Conservation (phyloP, 345 rosid species). For the Odontarrhena argentea region DNA sequence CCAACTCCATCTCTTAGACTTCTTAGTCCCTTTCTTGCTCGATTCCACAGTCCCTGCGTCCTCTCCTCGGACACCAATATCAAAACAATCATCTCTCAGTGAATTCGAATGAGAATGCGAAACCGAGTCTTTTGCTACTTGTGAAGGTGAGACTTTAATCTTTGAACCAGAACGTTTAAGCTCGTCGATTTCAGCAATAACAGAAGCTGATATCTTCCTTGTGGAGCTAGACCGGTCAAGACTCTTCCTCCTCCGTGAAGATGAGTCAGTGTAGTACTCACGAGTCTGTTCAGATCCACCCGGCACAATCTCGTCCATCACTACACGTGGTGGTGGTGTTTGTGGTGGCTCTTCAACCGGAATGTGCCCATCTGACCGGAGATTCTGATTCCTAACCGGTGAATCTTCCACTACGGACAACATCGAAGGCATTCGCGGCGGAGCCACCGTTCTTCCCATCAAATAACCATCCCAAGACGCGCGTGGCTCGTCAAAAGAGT, state of each 20-base stretch:
- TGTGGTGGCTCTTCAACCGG: constrained; percentile 61
- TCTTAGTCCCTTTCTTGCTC: constrained; percentile 60
- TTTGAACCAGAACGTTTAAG: constrained; percentile 58
- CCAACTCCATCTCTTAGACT: constrained; percentile 83
- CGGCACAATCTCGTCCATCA: constrained; percentile 58
- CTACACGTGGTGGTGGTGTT: constrained; percentile 38
- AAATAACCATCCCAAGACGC: constrained; percentile 95
- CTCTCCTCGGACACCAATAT: constrained; percentile 65
- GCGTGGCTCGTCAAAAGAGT: constrained; percentile 94
- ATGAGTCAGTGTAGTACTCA: constrained; percentile 84
- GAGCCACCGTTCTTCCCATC: constrained; percentile 58
- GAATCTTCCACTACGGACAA: constrained; percentile 91
- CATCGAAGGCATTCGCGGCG: constrained; percentile 87
- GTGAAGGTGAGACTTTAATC: constrained; percentile 62
- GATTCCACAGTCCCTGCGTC: constrained; percentile 44
- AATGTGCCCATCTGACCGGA: constrained; percentile 68
- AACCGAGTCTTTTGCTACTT: constrained; percentile 35
- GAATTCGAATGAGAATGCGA: constrained; percentile 50
- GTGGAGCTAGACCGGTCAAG: constrained; percentile 80
- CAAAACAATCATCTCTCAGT: constrained; percentile 73
- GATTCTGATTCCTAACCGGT: constrained; percentile 56
- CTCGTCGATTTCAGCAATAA: constrained; percentile 80
- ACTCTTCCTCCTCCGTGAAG: constrained; percentile 83
- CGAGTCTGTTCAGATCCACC: constrained; percentile 93
- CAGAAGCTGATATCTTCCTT: constrained; percentile 75